phyloP scores from a whole-genome alignment of 176 grass and related monocot species.

The Stipa capillata region DNA sequence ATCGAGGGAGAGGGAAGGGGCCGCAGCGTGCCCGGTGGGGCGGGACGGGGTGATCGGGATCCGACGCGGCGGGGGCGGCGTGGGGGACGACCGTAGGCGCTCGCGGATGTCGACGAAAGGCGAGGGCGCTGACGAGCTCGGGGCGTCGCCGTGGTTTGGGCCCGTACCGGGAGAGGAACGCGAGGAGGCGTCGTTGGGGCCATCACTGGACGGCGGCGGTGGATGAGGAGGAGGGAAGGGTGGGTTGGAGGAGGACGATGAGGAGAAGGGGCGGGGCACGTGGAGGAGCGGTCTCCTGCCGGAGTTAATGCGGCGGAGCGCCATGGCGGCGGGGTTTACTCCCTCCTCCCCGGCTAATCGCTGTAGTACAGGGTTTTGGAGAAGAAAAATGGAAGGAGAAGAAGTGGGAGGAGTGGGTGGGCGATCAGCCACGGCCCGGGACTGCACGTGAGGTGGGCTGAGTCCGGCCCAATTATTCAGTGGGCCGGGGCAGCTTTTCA shows the following conservation, averaged over 20 bases:
- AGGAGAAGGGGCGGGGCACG: slow-evolving; percentile 5
- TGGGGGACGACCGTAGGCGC: slow-evolving; percentile 23
- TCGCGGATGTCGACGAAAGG: slow-evolving; percentile 38
- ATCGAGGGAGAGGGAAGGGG: neutral
- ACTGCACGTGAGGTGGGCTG: neutral
- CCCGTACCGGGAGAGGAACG: neutral
- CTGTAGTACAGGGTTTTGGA: slow-evolving; percentile 20
- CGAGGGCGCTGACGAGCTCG: neutral
- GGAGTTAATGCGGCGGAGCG: slow-evolving; percentile 26
- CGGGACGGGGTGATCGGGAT: slow-evolving; percentile 16
- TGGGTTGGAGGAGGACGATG: slow-evolving; percentile 7
- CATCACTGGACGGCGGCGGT: neutral
- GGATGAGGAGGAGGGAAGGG: slow-evolving; percentile 20
- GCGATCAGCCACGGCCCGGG: neutral
- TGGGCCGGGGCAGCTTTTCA: no score
- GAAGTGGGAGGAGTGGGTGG: neutral
- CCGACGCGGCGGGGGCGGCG: slow-evolving; percentile 1
- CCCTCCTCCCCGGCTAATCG: neutral
- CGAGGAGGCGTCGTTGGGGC: neutral
- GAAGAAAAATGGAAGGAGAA: neutral
- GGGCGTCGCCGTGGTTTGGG: neutral
- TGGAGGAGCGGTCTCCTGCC: neutral
- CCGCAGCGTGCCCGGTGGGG: neutral
- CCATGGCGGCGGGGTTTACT: slow-evolving; percentile 37
- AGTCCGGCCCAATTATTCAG: neutral